Evolutionary conservation across 2,329 filamentous ascomycete genomes (phyloP), one percentile per base, ranked within the genome.

Genomic region (Ophiostoma pallidulum): DNA sequence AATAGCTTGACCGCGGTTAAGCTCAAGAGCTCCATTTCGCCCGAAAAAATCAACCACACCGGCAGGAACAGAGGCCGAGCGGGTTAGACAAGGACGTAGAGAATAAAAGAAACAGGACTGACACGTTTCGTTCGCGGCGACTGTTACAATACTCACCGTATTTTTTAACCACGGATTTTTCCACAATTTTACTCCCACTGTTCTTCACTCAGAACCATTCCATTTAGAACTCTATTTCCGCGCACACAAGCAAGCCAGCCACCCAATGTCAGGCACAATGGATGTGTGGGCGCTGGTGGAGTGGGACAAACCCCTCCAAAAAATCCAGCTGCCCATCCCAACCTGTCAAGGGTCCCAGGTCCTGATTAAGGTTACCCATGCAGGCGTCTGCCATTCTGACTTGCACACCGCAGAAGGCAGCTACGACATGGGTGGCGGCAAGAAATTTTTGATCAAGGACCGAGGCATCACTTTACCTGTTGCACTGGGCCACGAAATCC

Each of bases 101-200:
- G n/a, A n/a, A n/a, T n/a, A n/a, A n/a, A n/a, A n/a, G n/a, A n/a
- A n/a, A n/a, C n/a, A n/a, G n/a, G n/a, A n/a, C n/a, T n/a, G n/a
- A n/a, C n/a, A n/a, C n/a, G n/a, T n/a, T n/a, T n/a, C n/a, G n/a
- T n/a, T n/a, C n/a, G n/a, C n/a, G n/a, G n/a, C n/a, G n/a, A n/a
- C n/a, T n/a, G n/a, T n/a, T n/a, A n/a, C n/a, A n/a, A n/a, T n/a
- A n/a, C n/a, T n/a, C n/a, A n/a, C n/a, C n/a, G n/a, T n/a, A n/a
- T n/a, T n/a, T n/a, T n/a, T n/a, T n/a, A n/a, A n/a, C n/a, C n/a
- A n/a, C n/a, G 62, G 62, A 75, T 75, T 36, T 56, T 64, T 4
- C 73, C 72, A 20, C 72, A 71, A 53, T n/a, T n/a, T n/a, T n/a
- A 18, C 28, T 29, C 28, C 28, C 28, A 7, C 28, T 16, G 13